Evolutionary conservation across 495 filamentous ascomycete species (phyloP).

Genomic region (Bombardia bombarda): DNA sequence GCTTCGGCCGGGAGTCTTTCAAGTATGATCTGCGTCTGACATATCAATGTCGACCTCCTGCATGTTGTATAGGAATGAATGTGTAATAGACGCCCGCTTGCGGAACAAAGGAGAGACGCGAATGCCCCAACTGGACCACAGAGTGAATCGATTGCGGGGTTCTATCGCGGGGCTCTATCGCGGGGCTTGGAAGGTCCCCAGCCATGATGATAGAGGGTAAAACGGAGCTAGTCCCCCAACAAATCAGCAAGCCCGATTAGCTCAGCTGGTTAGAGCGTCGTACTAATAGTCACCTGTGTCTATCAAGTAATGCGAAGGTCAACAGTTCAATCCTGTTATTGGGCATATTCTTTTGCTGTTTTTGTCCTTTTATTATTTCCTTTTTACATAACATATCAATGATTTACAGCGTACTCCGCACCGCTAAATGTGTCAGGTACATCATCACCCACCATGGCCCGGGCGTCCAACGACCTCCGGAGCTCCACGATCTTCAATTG

Average conservation of each 20-base stretch:
- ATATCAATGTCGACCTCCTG: too few relatives aligned
- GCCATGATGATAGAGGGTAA: not conserved
- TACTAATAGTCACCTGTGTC: constrained; percentile 17
- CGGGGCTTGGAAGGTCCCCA: not conserved
- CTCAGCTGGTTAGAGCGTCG: constrained; percentile 29
- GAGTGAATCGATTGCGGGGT: too few relatives aligned
- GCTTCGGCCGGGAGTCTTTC: too few relatives aligned
- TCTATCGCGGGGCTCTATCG: too few relatives aligned
- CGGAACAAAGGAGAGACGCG: too few relatives aligned
- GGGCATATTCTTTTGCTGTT: constrained; percentile 14
- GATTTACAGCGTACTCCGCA: not conserved
- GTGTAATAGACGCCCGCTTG: too few relatives aligned
- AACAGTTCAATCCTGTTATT: constrained; percentile 29
- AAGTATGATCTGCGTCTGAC: too few relatives aligned
- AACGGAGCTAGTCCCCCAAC: not conserved
- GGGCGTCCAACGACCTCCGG: too few relatives aligned
- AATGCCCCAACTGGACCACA: too few relatives aligned
- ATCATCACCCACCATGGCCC: too few relatives aligned
- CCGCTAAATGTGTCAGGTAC: not conserved
- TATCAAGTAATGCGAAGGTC: constrained; percentile 24
- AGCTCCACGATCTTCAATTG: too few relatives aligned
- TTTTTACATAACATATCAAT: not conserved
- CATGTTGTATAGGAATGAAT: too few relatives aligned
- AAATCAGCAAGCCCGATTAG: constrained; percentile 18
- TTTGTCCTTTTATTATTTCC: not conserved